A percentile compares a stretch with the other conserved stretches of the same genome.
phyloP scores from a whole-genome alignment of 2,329 filamentous ascomycete species.

The Camillea tinctor region DNA sequence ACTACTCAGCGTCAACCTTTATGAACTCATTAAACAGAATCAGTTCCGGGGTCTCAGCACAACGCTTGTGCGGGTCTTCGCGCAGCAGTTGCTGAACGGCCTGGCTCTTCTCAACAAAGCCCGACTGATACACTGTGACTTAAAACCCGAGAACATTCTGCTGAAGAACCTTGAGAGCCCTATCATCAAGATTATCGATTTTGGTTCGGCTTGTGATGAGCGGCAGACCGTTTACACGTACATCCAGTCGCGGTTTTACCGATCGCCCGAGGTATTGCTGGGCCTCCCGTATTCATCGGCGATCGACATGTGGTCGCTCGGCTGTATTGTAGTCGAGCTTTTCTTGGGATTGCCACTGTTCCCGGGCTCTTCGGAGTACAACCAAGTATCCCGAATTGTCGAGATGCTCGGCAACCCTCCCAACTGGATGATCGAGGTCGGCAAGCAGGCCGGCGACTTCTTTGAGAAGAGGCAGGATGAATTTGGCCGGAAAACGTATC shows the following conservation, averaged over 20 bases:
- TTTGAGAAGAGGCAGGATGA: constrained; percentile 93
- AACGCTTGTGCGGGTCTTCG: constrained; percentile 94
- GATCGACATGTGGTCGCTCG: constrained; percentile 99
- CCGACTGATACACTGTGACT: constrained; percentile 92
- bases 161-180: constrained; percentile 98
- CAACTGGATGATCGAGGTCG: constrained; percentile 99
- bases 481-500: constrained; percentile 85
- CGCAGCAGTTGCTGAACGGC: constrained; percentile 92
- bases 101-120: constrained; percentile 93
- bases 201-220: constrained; percentile 96
- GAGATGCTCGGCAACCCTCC: constrained; percentile 97
- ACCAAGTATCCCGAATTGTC: constrained; percentile 93
- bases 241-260: constrained; percentile 97
- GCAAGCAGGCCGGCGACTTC: constrained; percentile 95
- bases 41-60: constrained; percentile 97
- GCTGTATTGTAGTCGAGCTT: constrained; percentile 96
- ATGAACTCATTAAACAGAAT: constrained; percentile 99
- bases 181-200: constrained; percentile 99
- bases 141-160: constrained; percentile 97
- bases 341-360: constrained; percentile 94
- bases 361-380: constrained; percentile 97
- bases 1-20: constrained; percentile 92
- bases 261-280: constrained; percentile 93
- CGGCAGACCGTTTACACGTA: constrained; percentile 98
- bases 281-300: constrained; percentile 96